These are phyloP conservation scores for Cerrena zonata DNA, from an alignment of 1,284 basidiomycete genomes.

Conservation along the genomic window DNA sequence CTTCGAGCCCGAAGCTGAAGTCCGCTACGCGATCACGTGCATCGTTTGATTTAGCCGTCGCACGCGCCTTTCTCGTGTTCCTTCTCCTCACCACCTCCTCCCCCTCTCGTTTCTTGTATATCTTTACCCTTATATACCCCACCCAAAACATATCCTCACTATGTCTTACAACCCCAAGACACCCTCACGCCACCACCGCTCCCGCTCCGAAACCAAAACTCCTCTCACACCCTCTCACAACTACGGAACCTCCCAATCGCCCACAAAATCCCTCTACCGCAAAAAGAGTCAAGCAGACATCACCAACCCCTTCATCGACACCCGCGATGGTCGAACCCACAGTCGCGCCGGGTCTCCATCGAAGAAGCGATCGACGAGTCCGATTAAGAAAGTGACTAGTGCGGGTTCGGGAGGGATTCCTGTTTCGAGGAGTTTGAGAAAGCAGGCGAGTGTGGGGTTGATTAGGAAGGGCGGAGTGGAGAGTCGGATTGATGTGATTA, in stretches of 20 bases:
- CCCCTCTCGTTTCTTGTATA: not conserved
- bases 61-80: slow-evolving; percentile 4
- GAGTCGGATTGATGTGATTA: slow-evolving; percentile 67
- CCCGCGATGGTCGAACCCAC: no score
- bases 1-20: no score
- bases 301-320: slow-evolving; percentile 56
- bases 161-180: slow-evolving; percentile 49
- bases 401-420: slow-evolving; percentile 32
- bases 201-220: slow-evolving; percentile 66
- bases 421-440: slow-evolving; percentile 48
- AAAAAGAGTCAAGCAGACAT: slow-evolving; percentile 30
- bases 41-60: slow-evolving; percentile 1
- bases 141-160: not conserved
- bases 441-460: slow-evolving; percentile 60
- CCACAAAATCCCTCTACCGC: slow-evolving; percentile 19
- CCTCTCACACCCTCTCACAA: slow-evolving; percentile 63
- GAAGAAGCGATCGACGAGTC: slow-evolving; percentile 52
- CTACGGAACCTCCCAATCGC: slow-evolving; percentile 32
- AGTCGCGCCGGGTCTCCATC: slow-evolving; percentile 17
- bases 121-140: not conserved
- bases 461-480: slow-evolving; percentile 73
- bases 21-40: slow-evolving; percentile 8
- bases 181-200: slow-evolving; percentile 49
- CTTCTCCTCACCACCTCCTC: not conserved
- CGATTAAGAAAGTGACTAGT: slow-evolving; percentile 53